Base-by-base conservation (phyloP, 352 stramenopile genomes). In the Pythium volutum region DNA sequence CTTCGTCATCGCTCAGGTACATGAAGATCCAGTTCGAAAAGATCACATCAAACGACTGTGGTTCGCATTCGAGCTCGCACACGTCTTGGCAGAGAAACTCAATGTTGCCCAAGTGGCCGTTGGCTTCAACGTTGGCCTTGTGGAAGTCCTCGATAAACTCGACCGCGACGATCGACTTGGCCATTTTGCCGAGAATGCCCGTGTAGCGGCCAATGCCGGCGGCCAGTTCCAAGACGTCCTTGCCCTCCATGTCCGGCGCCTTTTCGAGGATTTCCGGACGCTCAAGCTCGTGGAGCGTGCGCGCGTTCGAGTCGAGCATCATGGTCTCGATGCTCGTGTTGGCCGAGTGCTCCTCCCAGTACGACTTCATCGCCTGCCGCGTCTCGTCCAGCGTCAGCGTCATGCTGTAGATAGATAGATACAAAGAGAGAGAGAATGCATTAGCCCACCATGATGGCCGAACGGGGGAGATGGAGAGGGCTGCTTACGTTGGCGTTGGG, bases 261-360 rank as follows among this genome's bases (percentile, higher is more conserved):
- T 84, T 88, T 56, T 75, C 74, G 55, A 93, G 66, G 61, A 93
- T 89, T 68, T 93, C 81, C 4, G 82, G 84, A 51, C 83, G 77
- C 67, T 91, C 84, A 14, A 91, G 66, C 53, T 91, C 81, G 39
- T 89, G 78, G 7, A 93, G 75, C 52, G 69, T 75, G 62, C 84
- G 74, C 62, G 84, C 84, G 64, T 93, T 91, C 46, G 84, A 73
- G 75, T 93, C 84, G 33, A 93, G 76, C 84, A 93, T 93, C 84
- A 93, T 93, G 34, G 79, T 87, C 67, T 93, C 79, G 36, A 93
- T 75, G 31, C 76, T 85, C 33, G 79, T 84, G 39, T 66, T 77
- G 34, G 63, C 76, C 73, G 74, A 84, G 73, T 92, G 82, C 60
- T 91, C 79, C 5, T 66, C 76, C 84, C 84, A 93, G 72, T 91